Evolutionary conservation across 2,329 filamentous ascomycete species (phyloP).

Genomic region (Fusarium duplospermum): DNA sequence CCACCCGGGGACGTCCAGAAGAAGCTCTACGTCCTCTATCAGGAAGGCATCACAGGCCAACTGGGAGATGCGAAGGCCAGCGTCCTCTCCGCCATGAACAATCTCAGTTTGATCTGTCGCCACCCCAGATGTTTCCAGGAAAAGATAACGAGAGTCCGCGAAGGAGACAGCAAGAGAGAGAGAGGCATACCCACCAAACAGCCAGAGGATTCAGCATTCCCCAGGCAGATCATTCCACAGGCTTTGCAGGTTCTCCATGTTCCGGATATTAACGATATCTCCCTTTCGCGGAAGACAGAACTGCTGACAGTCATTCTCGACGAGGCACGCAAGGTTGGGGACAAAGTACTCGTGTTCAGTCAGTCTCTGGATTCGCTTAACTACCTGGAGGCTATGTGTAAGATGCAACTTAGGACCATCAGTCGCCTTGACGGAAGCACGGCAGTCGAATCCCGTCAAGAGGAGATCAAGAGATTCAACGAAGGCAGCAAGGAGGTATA

Average conservation of each 20-base stretch:
- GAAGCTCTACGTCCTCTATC: slow-evolving; percentile 67
- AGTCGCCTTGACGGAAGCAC: slow-evolving; percentile 77
- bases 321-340: slow-evolving; percentile 68
- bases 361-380: slow-evolving; percentile 77
- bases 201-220: slow-evolving; percentile 35
- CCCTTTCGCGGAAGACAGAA: slow-evolving; percentile 74
- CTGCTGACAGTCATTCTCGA: slow-evolving; percentile 78
- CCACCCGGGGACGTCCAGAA: slow-evolving; percentile 75
- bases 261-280: slow-evolving; percentile 57
- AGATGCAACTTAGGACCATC: slow-evolving; percentile 58
- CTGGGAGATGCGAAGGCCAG: slow-evolving; percentile 12
- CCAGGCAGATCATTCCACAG: slow-evolving; percentile 41
- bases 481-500: slow-evolving; percentile 67
- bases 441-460: slow-evolving; percentile 67
- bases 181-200: neutral
- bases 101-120: slow-evolving; percentile 62
- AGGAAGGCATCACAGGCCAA: slow-evolving; percentile 42
- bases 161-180: neutral
- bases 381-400: slow-evolving; percentile 72
- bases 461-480: slow-evolving; percentile 77
- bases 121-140: slow-evolving; percentile 62
- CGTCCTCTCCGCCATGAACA: slow-evolving; percentile 52
- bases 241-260: slow-evolving; percentile 52
- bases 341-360: slow-evolving; percentile 86
- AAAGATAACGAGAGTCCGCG: slow-evolving; percentile 42